Percentiles rank a stretch among this genome's conserved stretches.
Evolutionary conservation across 1,139 yeast species (phyloP).

Genomic region (Geotrichum carabidarum): DNA sequence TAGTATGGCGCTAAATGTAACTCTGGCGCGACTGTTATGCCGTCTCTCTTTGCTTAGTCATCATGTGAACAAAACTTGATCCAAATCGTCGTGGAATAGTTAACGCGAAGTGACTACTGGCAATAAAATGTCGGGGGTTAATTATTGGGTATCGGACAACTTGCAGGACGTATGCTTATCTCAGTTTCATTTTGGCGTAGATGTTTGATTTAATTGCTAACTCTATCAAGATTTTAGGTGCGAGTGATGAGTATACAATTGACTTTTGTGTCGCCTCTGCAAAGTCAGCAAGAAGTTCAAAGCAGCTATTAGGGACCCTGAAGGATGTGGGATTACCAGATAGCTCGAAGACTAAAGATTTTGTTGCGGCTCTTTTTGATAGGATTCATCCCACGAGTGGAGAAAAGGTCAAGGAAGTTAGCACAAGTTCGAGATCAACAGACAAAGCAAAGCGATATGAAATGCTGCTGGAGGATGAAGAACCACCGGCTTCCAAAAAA

Average conservation of each 20-base stretch:
- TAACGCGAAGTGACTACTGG: too few species aligned
- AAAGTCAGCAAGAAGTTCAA: conserved; percentile 26
- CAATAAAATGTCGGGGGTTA: conserved; percentile 14
- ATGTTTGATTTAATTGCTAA: background rate
- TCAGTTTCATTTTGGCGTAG: background rate
- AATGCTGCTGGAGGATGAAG: conserved; percentile 19
- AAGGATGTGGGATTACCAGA: conserved; percentile 33
- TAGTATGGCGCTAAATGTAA: background rate
- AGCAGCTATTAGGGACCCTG: conserved; percentile 26
- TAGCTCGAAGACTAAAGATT: conserved; percentile 22
- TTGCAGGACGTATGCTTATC: conserved; percentile 20
- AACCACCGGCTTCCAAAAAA: background rate
- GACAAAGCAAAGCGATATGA: conserved; percentile 17
- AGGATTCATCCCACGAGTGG: conserved; percentile 22
- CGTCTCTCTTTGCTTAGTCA: too few species aligned
- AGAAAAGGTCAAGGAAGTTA: conserved; percentile 4
- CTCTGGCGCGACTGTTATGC: background rate
- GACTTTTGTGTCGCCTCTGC: conserved; percentile 35
- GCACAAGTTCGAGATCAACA: conserved; percentile 1
- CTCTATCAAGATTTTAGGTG: conserved; percentile 26
- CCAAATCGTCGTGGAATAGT: too few species aligned
- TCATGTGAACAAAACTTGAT: too few species aligned
- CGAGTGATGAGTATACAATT: conserved; percentile 32
- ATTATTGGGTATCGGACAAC: conserved; percentile 31
- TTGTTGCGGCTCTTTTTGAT: conserved; percentile 29